These are phyloP conservation scores for Tulasnella sp. DNA, from an alignment of 768 basidiomycete genomes.

Conservation along the genomic window DNA sequence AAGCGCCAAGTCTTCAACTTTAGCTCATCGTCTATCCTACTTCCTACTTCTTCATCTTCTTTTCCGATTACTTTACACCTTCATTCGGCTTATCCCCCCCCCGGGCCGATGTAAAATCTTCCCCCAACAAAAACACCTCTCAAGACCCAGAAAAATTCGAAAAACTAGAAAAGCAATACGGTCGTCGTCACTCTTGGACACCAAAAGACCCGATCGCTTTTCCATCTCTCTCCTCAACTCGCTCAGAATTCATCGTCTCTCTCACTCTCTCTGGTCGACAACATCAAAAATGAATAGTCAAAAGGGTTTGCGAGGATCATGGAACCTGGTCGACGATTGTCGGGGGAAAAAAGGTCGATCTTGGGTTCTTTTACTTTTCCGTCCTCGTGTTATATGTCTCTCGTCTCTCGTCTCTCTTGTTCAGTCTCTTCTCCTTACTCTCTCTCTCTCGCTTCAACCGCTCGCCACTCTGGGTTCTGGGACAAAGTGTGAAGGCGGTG, in stretches of 20 bases:
- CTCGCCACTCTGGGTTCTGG: neutral
- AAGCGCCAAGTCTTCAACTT: neutral
- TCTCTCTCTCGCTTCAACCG: too few species aligned
- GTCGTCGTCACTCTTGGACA: neutral
- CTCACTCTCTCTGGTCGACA: neutral
- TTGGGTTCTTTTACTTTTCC: neutral
- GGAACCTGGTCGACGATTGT: constrained; percentile 1
- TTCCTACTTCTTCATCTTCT: neutral
- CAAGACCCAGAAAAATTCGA: neutral
- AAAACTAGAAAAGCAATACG: neutral
- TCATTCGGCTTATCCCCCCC: neutral
- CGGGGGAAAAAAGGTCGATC: neutral
- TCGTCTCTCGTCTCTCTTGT: neutral
- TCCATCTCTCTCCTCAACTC: neutral
- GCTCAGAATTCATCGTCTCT: neutral
- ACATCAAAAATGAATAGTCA: neutral
- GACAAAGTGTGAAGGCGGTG: neutral
- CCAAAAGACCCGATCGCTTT: neutral
- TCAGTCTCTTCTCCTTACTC: neutral
- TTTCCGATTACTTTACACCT: neutral
- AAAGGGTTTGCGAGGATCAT: neutral
- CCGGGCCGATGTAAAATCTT: neutral
- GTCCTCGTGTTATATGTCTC: neutral
- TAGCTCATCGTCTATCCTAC: neutral
- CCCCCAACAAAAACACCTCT: neutral